Percentiles rank a stretch among this genome's conserved stretches.
phyloP scores from a whole-genome alignment of 148 eudicot species.

The Selenicereus undatus region DNA sequence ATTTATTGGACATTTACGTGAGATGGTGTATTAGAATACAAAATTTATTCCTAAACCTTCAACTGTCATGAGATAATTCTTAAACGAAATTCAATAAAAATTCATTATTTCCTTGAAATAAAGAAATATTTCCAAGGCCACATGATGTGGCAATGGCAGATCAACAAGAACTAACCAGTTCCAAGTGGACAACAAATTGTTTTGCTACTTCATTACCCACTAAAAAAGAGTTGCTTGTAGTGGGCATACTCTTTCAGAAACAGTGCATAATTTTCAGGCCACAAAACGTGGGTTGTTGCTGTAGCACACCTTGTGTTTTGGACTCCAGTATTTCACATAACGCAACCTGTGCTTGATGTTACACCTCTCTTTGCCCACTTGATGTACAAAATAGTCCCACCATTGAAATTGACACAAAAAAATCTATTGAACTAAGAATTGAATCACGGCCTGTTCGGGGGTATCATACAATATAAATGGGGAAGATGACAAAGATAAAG shows the following conservation, averaged over 20 bases:
- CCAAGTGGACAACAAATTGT: not conserved
- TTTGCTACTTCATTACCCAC: not conserved
- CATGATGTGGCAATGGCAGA: not conserved
- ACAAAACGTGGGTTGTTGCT: not conserved
- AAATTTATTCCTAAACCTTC: too few species aligned
- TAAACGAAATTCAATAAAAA: too few species aligned
- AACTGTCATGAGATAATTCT: too few species aligned
- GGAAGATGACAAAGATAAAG: not conserved
- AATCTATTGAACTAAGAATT: not conserved
- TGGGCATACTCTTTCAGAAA: not conserved
- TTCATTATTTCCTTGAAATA: not conserved
- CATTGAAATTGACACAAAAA: not conserved
- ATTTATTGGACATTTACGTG: too few species aligned
- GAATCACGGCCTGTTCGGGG: not conserved
- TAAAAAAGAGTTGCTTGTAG: not conserved
- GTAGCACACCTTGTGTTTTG: not conserved
- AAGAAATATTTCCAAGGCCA: not conserved
- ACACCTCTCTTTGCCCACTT: slow-evolving; percentile 2
- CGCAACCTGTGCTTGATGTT: slow-evolving; percentile 1
- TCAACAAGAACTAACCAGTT: not conserved
- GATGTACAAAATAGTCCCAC: not conserved
- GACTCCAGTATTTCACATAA: not conserved
- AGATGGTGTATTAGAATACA: too few species aligned
- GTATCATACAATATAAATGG: not conserved
- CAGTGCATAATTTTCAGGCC: not conserved